Conservation (phyloP, 805 yeast species). For the Teunomyces kruisii region DNA sequence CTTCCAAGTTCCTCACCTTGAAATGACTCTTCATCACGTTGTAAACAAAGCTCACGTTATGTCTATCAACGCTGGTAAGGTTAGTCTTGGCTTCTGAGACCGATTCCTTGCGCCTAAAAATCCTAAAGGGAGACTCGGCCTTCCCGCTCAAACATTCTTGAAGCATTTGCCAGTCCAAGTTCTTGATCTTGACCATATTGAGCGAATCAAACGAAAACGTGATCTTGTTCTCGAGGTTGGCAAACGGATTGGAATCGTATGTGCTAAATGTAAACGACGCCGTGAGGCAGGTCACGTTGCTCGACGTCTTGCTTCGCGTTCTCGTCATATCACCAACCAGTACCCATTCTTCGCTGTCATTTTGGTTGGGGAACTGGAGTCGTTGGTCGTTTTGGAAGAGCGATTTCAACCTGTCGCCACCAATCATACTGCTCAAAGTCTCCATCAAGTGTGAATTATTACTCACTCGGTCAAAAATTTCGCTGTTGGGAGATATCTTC, state of each 20-base stretch:
- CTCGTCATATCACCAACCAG: conserved; percentile 15
- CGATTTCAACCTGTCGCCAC: conserved; percentile 9
- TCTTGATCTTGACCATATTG: conserved; percentile 20
- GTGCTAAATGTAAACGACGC: conserved; percentile 35
- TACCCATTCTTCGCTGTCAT: conserved; percentile 9
- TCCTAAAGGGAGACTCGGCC: conserved; percentile 20
- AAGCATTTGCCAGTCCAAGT: conserved; percentile 19
- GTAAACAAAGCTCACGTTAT: conserved; percentile 31
- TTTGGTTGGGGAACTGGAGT: conserved; percentile 19
- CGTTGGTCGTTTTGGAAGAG: conserved; percentile 14
- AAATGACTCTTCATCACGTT: conserved; percentile 32
- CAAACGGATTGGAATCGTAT: conserved; percentile 33
- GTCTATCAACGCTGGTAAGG: conserved; percentile 19
- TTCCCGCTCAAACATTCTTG: conserved; percentile 30
- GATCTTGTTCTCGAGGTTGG: conserved; percentile 20
- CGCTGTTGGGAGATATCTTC: conserved; percentile 29
- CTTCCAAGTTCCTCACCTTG: conserved; percentile 28
- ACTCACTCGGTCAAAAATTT: conserved; percentile 13
- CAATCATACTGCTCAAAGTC: conserved; percentile 9
- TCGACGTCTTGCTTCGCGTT: background rate
- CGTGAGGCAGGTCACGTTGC: conserved; percentile 31
- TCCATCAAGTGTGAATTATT: conserved; percentile 10
- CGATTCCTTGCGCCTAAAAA: conserved; percentile 13
- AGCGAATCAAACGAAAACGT: conserved; percentile 30
- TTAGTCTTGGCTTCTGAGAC: conserved; percentile 2